Evolutionary conservation across 1,284 basidiomycete genomes (phyloP), one percentile per base, ranked within the genome.

Genomic region (Athelia sp.): DNA sequence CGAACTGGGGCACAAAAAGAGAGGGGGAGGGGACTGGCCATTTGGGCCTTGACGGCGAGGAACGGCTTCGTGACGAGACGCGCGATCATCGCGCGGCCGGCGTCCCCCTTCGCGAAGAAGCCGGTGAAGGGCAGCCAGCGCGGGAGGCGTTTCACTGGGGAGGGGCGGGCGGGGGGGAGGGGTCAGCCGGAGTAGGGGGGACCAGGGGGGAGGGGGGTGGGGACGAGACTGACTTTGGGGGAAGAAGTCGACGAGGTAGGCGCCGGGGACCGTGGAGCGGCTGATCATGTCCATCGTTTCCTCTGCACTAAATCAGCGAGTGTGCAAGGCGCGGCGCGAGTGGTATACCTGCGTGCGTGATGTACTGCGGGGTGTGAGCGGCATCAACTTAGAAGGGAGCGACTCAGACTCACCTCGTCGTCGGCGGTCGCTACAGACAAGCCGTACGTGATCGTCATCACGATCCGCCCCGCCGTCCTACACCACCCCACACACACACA

Each of bases 391-490:
- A 35, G 18, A 38, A n/a, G 15, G 43, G 26, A 19, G 34, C 17
- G 4, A 45, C 40, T 19, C 3, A 26, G 13, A 57, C 26, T 32
- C 43, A 63, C 61, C 22, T 54, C 42, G 40, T 61, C 54, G 31
- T 63, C 57, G 3, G 59, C 50, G 1, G 53, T 54, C 23, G 51
- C 18, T 1, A 57, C 51, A 1, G 61, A 52, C 14, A 63, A 15
- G 2, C 62, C 62, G 48, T 63, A 63, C 8, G 62, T 64, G 13
- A 58, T 54, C 18, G 56, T 45, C 53, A 65, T 47, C 14, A 64
- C 45, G 24, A 58, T 59, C n/a, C 62, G 54, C 17, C 58, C 59
- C 4, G 61, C 35, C 21, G 62, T 50, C 21, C 62, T 64, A 45
- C 3, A 38, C 34, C 24, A n/a, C n/a, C n/a, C n/a, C n/a, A n/a